Evolutionary conservation across 192 early-diverging fungal genomes (phyloP).

Genomic region (Haplosporangium gracile): DNA sequence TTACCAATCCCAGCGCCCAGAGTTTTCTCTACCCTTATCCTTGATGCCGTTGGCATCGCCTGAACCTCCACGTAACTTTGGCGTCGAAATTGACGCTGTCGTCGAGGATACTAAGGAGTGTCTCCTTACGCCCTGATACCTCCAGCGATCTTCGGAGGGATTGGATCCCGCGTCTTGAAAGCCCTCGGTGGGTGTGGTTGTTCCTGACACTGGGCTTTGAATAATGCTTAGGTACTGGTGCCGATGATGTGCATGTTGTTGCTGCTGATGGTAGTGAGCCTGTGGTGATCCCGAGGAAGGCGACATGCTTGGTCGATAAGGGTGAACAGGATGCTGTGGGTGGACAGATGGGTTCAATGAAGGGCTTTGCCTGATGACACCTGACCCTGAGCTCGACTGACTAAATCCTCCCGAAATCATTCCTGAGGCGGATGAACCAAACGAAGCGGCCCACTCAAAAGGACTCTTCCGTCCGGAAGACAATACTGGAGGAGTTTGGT

Average conservation of each 20-base stretch:
- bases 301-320: background rate
- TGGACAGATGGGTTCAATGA: constrained; percentile 8
- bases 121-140: background rate
- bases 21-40: constrained; percentile 28
- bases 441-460: constrained; percentile 48
- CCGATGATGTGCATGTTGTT: constrained; percentile 3
- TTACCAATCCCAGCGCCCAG: constrained; percentile 51
- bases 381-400: constrained; percentile 10
- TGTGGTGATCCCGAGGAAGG: background rate
- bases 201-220: constrained; percentile 8
- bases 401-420: constrained; percentile 48
- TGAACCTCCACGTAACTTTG: constrained; percentile 6
- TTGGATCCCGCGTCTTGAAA: constrained; percentile 3
- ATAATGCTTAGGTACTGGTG: constrained; percentile 2
- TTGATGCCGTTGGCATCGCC: constrained; percentile 4
- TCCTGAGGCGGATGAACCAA: constrained; percentile 34
- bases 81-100: background rate
- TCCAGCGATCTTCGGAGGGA: background rate
- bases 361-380: constrained; percentile 7
- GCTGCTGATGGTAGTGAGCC: constrained; percentile 10
- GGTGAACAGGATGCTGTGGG: constrained; percentile 12
- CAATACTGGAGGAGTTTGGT: background rate
- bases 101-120: constrained; percentile 13
- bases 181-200: background rate
- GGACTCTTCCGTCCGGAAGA: constrained; percentile 44